Evolutionary conservation across 257 asterid species (phyloP).

Genomic region (Craterostigma plantagineum): DNA sequence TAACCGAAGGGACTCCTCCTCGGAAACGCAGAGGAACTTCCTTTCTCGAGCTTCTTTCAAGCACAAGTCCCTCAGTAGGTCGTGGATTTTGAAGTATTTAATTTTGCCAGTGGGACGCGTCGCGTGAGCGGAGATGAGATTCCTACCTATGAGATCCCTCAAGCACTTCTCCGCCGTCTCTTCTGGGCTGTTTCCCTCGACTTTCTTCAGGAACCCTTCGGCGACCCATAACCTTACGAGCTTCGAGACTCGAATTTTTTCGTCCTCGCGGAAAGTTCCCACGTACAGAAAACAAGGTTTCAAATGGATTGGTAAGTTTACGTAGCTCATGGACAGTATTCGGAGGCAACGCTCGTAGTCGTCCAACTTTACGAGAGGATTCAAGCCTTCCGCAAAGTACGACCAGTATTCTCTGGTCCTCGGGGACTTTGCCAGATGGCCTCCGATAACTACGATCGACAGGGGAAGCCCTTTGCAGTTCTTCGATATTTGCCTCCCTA

Average conservation of each 20-base stretch:
- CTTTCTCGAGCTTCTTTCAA: background rate
- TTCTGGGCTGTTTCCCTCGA: slow-evolving; percentile 2
- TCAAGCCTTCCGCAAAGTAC: slow-evolving; percentile 1
- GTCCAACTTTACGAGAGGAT: background rate
- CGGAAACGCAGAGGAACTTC: slow-evolving; percentile 1
- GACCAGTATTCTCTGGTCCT: background rate
- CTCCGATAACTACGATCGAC: slow-evolving; percentile 6
- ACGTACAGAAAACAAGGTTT: slow-evolving; percentile 8
- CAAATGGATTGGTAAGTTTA: slow-evolving; percentile 5
- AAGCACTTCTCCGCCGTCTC: slow-evolving; percentile 2
- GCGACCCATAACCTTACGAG: slow-evolving; percentile 8
- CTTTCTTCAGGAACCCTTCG: slow-evolving; percentile 3
- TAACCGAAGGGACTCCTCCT: background rate
- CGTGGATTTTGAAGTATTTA: slow-evolving; percentile 2
- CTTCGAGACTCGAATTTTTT: background rate
- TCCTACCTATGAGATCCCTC: slow-evolving; percentile 5
- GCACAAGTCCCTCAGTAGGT: slow-evolving; percentile 9
- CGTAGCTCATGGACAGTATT: slow-evolving; percentile 8
- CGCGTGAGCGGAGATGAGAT: background rate
- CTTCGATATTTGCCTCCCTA: slow-evolving; percentile 2
- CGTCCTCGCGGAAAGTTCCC: slow-evolving; percentile 5
- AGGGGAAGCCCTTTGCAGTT: slow-evolving; percentile 9
- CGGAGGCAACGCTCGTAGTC: slow-evolving; percentile 1
- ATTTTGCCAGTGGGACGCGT: slow-evolving; percentile 1
- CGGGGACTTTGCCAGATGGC: slow-evolving; percentile 1